Percentiles rank a stretch among this genome's conserved stretches.
phyloP scores from a whole-genome alignment of 2,329 filamentous ascomycete species.

The Fusarium sp. region DNA sequence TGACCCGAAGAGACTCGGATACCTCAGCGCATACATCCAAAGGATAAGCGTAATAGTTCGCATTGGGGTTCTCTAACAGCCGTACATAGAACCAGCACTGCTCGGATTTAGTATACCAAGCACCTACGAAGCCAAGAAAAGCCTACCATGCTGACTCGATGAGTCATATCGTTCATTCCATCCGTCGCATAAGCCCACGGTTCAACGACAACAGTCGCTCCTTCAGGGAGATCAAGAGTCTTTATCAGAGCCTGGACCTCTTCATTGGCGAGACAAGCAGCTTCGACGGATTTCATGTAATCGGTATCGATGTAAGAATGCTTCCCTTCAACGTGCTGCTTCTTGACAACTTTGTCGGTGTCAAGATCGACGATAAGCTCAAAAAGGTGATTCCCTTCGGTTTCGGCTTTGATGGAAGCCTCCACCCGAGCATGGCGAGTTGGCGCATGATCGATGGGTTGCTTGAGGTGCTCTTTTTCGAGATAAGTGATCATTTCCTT shows the following conservation, averaged over 20 bases:
- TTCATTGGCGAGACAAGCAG: slow-evolving; percentile 55
- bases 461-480: slow-evolving; percentile 49
- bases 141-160: slow-evolving; percentile 59
- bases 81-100: slow-evolving; percentile 45
- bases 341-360: slow-evolving; percentile 18
- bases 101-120: fast-evolving
- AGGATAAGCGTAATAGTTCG: slow-evolving; percentile 66
- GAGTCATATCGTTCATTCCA: slow-evolving; percentile 60
- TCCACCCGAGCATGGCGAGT: slow-evolving; percentile 53
- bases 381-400: slow-evolving; percentile 37
- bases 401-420: slow-evolving; percentile 37
- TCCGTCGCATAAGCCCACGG: slow-evolving; percentile 66
- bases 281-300: slow-evolving; percentile 60
- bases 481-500: slow-evolving; percentile 57
- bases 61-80: slow-evolving; percentile 54
- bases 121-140: fast-evolving
- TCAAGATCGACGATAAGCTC: slow-evolving; percentile 47
- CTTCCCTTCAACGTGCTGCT: slow-evolving; percentile 51
- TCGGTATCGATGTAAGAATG: slow-evolving; percentile 59
- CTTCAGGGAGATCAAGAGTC: slow-evolving; percentile 55
- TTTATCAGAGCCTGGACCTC: slow-evolving; percentile 56
- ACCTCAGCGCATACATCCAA: slow-evolving; percentile 62
- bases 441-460: slow-evolving; percentile 27
- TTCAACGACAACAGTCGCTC: slow-evolving; percentile 58
- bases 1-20: slow-evolving; percentile 56